Evolutionary conservation across 441 rosid genomes (phyloP), one percentile per base, ranked within the genome.

Genomic region (Viola pubescens): DNA sequence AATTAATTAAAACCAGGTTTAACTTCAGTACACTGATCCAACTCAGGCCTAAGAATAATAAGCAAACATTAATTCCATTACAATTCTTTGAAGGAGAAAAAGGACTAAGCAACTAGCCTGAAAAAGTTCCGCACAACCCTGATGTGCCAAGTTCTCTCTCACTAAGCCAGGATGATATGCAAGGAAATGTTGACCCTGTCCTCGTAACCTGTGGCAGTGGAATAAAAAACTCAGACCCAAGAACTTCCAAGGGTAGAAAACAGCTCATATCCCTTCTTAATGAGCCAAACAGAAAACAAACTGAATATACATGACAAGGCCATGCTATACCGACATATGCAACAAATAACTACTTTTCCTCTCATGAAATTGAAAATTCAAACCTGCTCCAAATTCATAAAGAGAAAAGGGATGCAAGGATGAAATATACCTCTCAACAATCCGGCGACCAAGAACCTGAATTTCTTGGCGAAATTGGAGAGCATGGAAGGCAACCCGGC

Each of bases 111-210:
- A 37, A 61, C 73, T 63, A 66, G 81, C 99, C 98, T 91, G 99
- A 66, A 91, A 95, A 72, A 95, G 85, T 78, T 95, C 99, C 46
- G 96, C 97, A 80, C 97, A 95, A 48, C 98, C 99, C 80, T 87
- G 97, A 75, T 85, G 89, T 60, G 99, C 99, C 79, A 94, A 71
- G 70, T 68, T 84, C 55, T 91, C 88, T 70, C 91, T 78, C 61
- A 79, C 75, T 58, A 94, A 78, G 76, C 98, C 98, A 56, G 98
- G 91, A 75, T 94, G 96, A 77, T 81, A 88, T 58, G 85, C 90
- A 61, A 94, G 80, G 75, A 82, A 84, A 70, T 97, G 97, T 67
- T 78, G 97, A 60, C 88, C 97, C 73, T 74, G 73, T 62, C 70
- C 82, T 72, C 86, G 83, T 80, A 94, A 80, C 81, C 99, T 91